phyloP scores from a whole-genome alignment of 2,329 filamentous ascomycete species.

The Aspergillus glaucus region DNA sequence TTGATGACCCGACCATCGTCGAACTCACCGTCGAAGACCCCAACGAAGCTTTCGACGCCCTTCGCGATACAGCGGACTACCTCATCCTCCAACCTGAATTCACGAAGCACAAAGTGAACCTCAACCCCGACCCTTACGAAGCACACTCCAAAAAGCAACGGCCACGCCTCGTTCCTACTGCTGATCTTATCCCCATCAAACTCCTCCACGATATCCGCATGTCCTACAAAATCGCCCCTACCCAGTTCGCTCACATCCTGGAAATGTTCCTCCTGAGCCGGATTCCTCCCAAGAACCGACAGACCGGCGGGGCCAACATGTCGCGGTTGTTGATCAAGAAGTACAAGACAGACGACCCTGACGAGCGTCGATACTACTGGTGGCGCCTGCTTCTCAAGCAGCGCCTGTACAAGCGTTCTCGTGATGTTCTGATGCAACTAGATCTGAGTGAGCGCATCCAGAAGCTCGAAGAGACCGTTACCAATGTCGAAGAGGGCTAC shows the following conservation, averaged over 20 bases:
- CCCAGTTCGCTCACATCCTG: conserved; percentile 57
- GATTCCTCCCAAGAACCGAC: conserved; percentile 46
- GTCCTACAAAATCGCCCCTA: conserved; percentile 52
- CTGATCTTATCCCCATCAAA: conserved; percentile 48
- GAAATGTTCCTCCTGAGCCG: conserved; percentile 57
- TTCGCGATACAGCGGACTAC: conserved; percentile 58
- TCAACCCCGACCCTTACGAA: conserved; percentile 40
- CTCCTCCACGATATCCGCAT: conserved; percentile 46
- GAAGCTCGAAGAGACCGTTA: conserved; percentile 54
- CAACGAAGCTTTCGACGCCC: conserved; percentile 62
- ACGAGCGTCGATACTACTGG: conserved; percentile 58
- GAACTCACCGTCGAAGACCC: conserved; percentile 94
- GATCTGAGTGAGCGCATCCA: conserved; percentile 52
- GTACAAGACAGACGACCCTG: conserved; percentile 42
- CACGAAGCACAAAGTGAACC: conserved; percentile 41
- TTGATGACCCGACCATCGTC: conserved; percentile 60
- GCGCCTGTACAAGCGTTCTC: conserved; percentile 55
- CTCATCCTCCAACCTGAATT: conserved; percentile 49
- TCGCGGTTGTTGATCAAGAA: conserved; percentile 46
- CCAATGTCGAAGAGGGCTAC: conserved; percentile 55
- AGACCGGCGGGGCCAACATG: conserved; percentile 44
- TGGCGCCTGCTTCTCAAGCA: conserved; percentile 60
- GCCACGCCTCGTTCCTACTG: conserved; percentile 42
- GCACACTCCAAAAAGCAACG: conserved; percentile 29
- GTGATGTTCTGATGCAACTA: conserved; percentile 54